Percentiles rank a stretch among this genome's conserved stretches.
These are phyloP conservation scores for Pseudogymnoascus sp. DNA, from an alignment of 2,329 filamentous ascomycete genomes.

Conservation along the genomic window DNA sequence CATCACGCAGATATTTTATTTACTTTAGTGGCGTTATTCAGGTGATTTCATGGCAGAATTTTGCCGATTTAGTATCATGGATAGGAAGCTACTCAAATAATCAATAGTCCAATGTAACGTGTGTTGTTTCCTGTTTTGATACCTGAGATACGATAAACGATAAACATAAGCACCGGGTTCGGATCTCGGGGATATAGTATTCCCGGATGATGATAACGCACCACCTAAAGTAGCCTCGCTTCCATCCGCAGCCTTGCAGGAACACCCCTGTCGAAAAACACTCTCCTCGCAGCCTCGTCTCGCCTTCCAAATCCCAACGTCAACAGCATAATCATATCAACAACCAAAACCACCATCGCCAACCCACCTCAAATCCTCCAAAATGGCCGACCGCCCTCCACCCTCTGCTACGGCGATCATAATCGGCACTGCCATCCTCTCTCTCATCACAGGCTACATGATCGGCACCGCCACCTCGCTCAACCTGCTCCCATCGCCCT, in stretches of 20 bases:
- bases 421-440: slow-evolving; percentile 66
- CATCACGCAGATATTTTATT: neutral
- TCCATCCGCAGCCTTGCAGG: neutral
- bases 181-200: neutral
- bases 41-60: neutral
- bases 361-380: neutral
- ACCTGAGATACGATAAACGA: neutral
- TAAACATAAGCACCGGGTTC: neutral
- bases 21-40: neutral
- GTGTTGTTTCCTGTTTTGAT: neutral
- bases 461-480: slow-evolving; percentile 67
- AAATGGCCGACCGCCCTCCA: slow-evolving; percentile 2
- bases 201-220: neutral
- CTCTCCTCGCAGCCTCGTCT: neutral
- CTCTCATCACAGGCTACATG: slow-evolving; percentile 71
- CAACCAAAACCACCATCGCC: neutral
- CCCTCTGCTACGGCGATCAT: slow-evolving; percentile 45
- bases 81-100: neutral
- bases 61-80: neutral
- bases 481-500: slow-evolving; percentile 60
- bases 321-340: neutral
- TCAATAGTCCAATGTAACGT: neutral
- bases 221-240: neutral
- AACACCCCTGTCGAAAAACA: neutral
- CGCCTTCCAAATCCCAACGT: neutral